These are phyloP conservation scores for Aurifilum marmelostoma DNA, from an alignment of 2,329 filamentous ascomycete species.

Conservation along the genomic window DNA sequence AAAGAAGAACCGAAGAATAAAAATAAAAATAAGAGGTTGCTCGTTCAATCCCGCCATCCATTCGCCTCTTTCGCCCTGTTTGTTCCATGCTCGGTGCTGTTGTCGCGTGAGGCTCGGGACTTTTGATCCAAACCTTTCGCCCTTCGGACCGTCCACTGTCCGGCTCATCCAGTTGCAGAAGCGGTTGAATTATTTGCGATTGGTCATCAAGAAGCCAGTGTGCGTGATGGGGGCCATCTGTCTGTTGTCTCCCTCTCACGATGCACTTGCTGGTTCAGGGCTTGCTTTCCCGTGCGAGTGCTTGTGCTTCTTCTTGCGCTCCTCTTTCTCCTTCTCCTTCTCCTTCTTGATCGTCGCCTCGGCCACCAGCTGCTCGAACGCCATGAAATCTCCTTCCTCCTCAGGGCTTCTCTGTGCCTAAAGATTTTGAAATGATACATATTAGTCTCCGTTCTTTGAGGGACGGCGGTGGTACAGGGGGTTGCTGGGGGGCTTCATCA, in stretches of 20 bases:
- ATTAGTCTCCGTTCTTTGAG: conserved; percentile 11
- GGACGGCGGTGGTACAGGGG: conserved; percentile 11
- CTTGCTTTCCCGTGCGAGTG: conserved; percentile 13
- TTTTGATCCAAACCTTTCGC: conserved; percentile 8
- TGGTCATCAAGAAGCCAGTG: not conserved
- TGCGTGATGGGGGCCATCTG: not conserved
- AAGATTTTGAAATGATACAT: conserved; percentile 26
- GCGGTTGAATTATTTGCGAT: not conserved
- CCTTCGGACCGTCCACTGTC: not conserved
- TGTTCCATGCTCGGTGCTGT: not conserved
- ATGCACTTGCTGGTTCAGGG: conserved; percentile 16
- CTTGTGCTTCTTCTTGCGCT: conserved; percentile 45
- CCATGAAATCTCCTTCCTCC: conserved; percentile 98
- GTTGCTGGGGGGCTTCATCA: not conserved
- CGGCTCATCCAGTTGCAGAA: not conserved
- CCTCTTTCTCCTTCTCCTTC: conserved; percentile 62
- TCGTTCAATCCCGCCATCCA: not conserved
- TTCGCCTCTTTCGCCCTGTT: not conserved
- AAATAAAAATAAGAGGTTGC: not conserved
- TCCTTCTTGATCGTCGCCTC: conserved; percentile 97
- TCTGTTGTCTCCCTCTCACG: conserved; percentile 3
- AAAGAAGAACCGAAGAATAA: too few relatives aligned
- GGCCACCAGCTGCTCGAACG: conserved; percentile 96
- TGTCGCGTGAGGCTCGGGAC: not conserved
- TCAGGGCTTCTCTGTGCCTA: conserved; percentile 88